Evolutionary conservation across 345 rosid species (phyloP).

Genomic region (Hirschfeldia incana): DNA sequence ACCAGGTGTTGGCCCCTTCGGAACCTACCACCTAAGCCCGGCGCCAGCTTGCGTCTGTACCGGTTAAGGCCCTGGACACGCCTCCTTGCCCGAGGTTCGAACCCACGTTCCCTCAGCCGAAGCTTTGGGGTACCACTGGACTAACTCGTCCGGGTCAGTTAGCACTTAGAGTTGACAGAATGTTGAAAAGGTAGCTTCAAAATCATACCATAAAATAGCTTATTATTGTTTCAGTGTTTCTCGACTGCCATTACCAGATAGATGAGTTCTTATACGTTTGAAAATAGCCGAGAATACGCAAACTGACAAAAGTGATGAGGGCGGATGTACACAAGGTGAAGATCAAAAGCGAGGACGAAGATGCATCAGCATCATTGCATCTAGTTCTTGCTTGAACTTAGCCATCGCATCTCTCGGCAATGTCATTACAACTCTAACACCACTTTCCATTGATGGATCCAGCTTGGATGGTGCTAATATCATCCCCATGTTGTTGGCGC

Average conservation of each 20-base stretch:
- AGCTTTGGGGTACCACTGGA: too few relatives aligned
- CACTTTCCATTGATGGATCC: conserved; percentile 42
- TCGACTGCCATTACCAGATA: too few relatives aligned
- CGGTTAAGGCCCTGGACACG: too few relatives aligned
- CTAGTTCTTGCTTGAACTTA: conserved; percentile 42
- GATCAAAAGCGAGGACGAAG: conserved; percentile 19
- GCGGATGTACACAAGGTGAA: not conserved
- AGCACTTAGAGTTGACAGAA: not conserved
- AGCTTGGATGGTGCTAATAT: conserved; percentile 41
- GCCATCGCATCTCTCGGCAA: conserved; percentile 46
- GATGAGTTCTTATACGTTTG: not conserved
- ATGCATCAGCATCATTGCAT: not conserved
- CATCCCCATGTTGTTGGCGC: conserved; percentile 33
- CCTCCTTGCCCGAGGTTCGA: too few relatives aligned
- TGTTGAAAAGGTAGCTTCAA: not conserved
- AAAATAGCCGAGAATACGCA: not conserved
- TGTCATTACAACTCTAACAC: conserved; percentile 47
- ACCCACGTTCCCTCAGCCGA: too few relatives aligned
- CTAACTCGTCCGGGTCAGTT: too few relatives aligned
- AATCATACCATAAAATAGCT: not conserved
- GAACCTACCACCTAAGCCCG: too few relatives aligned
- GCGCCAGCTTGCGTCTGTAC: too few relatives aligned
- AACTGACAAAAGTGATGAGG: not conserved
- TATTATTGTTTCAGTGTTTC: too few relatives aligned
- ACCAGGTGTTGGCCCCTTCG: too few relatives aligned